phyloP scores from a whole-genome alignment of 768 basidiomycete species.

The Hypholoma fasciculare region DNA sequence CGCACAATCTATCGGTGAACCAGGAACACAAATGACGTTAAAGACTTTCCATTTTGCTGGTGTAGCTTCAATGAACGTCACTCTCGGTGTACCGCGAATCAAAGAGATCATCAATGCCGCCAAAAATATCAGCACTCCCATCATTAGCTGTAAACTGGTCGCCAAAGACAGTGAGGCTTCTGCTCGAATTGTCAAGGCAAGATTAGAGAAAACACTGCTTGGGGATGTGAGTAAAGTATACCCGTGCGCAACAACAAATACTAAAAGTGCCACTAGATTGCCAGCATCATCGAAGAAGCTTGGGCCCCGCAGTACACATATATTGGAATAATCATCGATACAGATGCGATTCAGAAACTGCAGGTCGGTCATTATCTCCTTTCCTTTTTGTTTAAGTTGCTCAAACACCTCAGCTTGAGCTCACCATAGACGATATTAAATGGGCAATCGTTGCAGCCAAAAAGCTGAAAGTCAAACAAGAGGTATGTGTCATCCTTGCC shows the following conservation, averaged over 20 bases:
- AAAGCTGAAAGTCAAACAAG: constrained; percentile 91
- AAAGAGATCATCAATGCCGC: constrained; percentile 99
- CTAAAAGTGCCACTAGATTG: constrained; percentile 57
- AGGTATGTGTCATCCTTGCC: constrained; percentile 39
- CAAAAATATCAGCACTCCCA: constrained; percentile 96
- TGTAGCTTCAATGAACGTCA: constrained; percentile 99
- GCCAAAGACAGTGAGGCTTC: constrained; percentile 86
- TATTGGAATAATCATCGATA: constrained; percentile 90
- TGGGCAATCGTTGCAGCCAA: constrained; percentile 85
- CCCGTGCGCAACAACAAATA: not conserved
- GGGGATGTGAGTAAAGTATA: constrained; percentile 69
- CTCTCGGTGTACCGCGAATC: constrained; percentile 98
- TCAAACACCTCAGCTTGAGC: constrained; percentile 66
- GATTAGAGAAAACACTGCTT: constrained; percentile 91
- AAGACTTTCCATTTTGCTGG: constrained; percentile 99
- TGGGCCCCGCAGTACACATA: constrained; percentile 94
- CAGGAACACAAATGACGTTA: constrained; percentile 98
- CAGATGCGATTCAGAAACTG: constrained; percentile 82
- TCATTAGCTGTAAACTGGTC: constrained; percentile 95
- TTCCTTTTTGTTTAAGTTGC: not conserved
- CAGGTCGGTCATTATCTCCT: constrained; percentile 51
- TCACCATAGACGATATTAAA: constrained; percentile 91
- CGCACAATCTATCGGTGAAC: constrained; percentile 98
- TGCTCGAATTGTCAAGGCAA: constrained; percentile 95
- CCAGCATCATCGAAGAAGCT: constrained; percentile 91